Evolutionary conservation across 192 early-diverging fungal genomes (phyloP).

Genomic region (Pilaira anomala): DNA sequence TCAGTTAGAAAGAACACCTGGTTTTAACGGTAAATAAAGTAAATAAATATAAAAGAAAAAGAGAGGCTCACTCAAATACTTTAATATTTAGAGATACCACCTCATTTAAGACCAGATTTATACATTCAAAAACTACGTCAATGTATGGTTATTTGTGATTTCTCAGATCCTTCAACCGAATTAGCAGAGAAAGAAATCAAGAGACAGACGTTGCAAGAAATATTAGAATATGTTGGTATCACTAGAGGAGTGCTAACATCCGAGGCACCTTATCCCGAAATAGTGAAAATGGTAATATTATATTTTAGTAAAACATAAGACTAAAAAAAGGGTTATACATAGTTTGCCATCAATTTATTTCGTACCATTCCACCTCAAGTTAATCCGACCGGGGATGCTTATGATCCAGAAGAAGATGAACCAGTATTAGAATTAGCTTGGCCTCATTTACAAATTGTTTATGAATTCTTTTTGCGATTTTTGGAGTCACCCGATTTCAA

Average conservation of each 20-base stretch:
- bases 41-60: not conserved
- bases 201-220: constrained; percentile 81
- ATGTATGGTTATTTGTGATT: constrained; percentile 92
- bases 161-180: constrained; percentile 82
- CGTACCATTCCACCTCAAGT: constrained; percentile 95
- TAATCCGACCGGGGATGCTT: constrained; percentile 93
- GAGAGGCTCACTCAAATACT: not conserved
- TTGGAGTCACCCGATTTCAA: constrained; percentile 98
- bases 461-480: constrained; percentile 96
- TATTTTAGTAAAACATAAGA: not conserved
- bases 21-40: constrained; percentile 63
- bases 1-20: constrained; percentile 73
- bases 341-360: constrained; percentile 94
- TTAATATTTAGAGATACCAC: constrained; percentile 60
- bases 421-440: constrained; percentile 95
- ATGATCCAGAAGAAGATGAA: constrained; percentile 99
- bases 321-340: not conserved
- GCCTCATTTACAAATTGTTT: constrained; percentile 97
- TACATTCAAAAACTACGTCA: constrained; percentile 89
- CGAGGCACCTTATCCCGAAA: constrained; percentile 84
- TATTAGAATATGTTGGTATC: constrained; percentile 89
- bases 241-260: constrained; percentile 80
- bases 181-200: constrained; percentile 96
- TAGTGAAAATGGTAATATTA: constrained; percentile 86
- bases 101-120: constrained; percentile 79